Conservation (phyloP, 306 rosid genomes). For the Dalbergia cultrata region DNA sequence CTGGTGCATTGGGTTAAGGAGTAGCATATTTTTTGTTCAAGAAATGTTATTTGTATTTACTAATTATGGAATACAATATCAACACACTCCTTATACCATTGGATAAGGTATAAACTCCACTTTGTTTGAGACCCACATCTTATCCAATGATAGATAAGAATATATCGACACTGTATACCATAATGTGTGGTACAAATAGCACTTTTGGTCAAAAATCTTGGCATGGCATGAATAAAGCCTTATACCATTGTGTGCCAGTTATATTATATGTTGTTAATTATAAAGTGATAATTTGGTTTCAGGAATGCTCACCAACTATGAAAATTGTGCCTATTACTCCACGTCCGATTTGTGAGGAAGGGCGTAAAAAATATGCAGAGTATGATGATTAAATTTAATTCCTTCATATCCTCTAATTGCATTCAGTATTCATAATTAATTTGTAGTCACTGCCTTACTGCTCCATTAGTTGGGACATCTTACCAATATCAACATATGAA, state of each 20-base stretch:
- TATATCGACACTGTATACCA: too few relatives aligned
- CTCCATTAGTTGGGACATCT: conserved; percentile 1
- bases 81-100: too few relatives aligned
- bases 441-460: background rate
- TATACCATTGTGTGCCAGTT: background rate
- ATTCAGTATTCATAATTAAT: conserved; percentile 25
- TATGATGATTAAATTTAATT: conserved; percentile 54
- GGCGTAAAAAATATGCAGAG: conserved; percentile 75
- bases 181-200: too few relatives aligned
- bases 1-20: conserved; percentile 3
- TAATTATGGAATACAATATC: too few relatives aligned
- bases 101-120: too few relatives aligned
- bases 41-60: too few relatives aligned
- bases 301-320: conserved; percentile 75
- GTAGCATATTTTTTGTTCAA: background rate
- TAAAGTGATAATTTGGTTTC: conserved; percentile 53
- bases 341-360: conserved; percentile 86
- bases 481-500: conserved; percentile 19
- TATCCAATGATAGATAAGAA: too few relatives aligned
- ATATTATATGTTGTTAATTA: conserved; percentile 33
- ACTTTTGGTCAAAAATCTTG: background rate
- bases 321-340: conserved; percentile 82
- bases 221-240: conserved; percentile 21
- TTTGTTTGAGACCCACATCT: too few relatives aligned
- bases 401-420: conserved; percentile 1